Percentiles rank a stretch among this genome's conserved stretches.
Evolutionary conservation across 257 asterid species (phyloP).

Genomic region (Craterostigma plantagineum): DNA sequence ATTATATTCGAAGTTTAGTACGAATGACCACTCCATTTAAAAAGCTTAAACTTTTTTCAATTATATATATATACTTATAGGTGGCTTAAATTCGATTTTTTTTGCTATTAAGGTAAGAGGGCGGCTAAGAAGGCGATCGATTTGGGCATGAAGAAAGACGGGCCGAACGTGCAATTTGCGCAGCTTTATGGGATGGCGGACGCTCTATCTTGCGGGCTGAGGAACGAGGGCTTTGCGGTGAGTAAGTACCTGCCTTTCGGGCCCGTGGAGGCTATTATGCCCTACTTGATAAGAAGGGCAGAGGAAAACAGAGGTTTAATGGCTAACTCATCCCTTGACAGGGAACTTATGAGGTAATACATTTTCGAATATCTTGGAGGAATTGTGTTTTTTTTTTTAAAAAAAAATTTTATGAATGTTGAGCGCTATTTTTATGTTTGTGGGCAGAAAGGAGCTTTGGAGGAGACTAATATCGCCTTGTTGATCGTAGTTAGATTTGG

Average conservation of each 20-base stretch:
- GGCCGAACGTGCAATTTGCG: slow-evolving; percentile 46
- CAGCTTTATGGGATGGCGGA: slow-evolving; percentile 95
- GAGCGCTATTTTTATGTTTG: not conserved
- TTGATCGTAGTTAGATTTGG: no score
- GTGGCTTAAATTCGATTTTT: not conserved
- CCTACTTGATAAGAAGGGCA: slow-evolving; percentile 76
- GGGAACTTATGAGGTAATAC: slow-evolving; percentile 46
- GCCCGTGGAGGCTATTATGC: slow-evolving; percentile 71
- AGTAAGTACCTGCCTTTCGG: slow-evolving; percentile 86
- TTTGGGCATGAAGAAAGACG: slow-evolving; percentile 31
- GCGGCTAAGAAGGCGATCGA: slow-evolving; percentile 51
- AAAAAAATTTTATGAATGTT: no score
- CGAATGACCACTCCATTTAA: no score
- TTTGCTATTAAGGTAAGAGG: slow-evolving; percentile 25
- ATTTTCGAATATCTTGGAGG: no score
- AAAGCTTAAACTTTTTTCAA: no score
- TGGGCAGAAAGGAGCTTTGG: slow-evolving; percentile 38
- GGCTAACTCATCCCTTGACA: slow-evolving; percentile 39
- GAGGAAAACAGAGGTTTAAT: slow-evolving; percentile 81
- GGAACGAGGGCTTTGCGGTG: slow-evolving; percentile 54
- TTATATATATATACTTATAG: no score
- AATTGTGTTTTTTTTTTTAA: no score
- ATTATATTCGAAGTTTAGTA: not conserved
- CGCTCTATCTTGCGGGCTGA: slow-evolving; percentile 40
- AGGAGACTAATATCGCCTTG: slow-evolving; percentile 22